These are phyloP conservation scores for Aplosporella prunicola DNA, from an alignment of 2,329 filamentous ascomycete species.

Conservation along the genomic window DNA sequence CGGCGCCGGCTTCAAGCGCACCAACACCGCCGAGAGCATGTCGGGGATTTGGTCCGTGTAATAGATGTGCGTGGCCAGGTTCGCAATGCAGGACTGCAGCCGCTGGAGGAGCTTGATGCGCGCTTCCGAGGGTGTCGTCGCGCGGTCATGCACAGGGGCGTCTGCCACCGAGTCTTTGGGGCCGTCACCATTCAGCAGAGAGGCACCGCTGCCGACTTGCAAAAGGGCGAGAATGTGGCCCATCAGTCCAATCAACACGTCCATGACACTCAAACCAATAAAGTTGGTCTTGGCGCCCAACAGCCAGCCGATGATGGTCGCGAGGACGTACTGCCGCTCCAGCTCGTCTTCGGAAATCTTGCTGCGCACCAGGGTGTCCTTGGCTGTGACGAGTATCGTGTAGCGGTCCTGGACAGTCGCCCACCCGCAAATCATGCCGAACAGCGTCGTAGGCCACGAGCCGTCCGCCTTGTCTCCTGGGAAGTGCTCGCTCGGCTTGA, in stretches of 20 bases:
- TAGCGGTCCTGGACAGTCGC: conserved; percentile 91
- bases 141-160: conserved; percentile 4
- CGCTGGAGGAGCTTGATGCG: conserved; percentile 57
- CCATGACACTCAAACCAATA: conserved; percentile 93
- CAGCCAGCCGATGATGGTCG: conserved; percentile 70
- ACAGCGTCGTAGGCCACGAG: conserved; percentile 76
- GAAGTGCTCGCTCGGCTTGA: conserved; percentile 19
- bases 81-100: conserved; percentile 76
- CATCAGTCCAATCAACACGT: conserved; percentile 76
- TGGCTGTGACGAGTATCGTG: conserved; percentile 71
- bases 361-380: conserved; percentile 64
- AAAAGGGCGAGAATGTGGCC: conserved; percentile 73
- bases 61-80: conserved; percentile 88
- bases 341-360: conserved; percentile 62
- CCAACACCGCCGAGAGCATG: conserved; percentile 76
- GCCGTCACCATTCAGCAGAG: conserved; percentile 25
- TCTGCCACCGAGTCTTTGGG: conserved; percentile 13
- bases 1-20: conserved; percentile 60
- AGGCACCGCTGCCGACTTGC: conserved; percentile 47
- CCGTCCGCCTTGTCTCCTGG: conserved; percentile 33
- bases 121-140: conserved; percentile 36
- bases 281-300: conserved; percentile 84
- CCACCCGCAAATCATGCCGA: conserved; percentile 74
- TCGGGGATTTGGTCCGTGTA: conserved; percentile 94
- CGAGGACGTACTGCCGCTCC: conserved; percentile 63